Evolutionary conservation across 2,329 filamentous ascomycete genomes (phyloP).

Genomic region (Nectriaceae sp.): DNA sequence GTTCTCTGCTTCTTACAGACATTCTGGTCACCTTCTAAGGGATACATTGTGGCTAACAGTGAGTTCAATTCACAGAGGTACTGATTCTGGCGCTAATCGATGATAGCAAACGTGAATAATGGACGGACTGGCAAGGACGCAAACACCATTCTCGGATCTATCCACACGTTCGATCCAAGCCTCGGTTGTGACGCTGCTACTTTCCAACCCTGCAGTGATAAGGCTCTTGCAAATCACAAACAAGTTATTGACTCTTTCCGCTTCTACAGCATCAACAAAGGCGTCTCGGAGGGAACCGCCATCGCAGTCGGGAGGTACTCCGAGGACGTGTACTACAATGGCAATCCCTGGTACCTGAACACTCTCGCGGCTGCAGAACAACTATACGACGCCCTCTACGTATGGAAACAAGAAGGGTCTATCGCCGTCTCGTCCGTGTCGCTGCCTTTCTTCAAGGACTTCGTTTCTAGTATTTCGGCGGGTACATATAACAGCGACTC

Average conservation of each 20-base stretch:
- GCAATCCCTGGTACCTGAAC: slow-evolving; percentile 80
- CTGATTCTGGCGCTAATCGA: neutral
- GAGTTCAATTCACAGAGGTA: slow-evolving; percentile 16
- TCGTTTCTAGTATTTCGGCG: slow-evolving; percentile 56
- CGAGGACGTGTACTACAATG: slow-evolving; percentile 74
- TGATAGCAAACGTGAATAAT: slow-evolving; percentile 54
- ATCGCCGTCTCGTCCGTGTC: slow-evolving; percentile 67
- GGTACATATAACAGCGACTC: slow-evolving; percentile 62
- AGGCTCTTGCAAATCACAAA: slow-evolving; percentile 75
- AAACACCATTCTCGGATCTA: slow-evolving; percentile 68
- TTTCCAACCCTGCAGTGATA: slow-evolving; percentile 76
- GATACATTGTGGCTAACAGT: slow-evolving; percentile 70
- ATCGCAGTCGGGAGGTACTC: slow-evolving; percentile 67
- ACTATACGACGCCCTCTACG: slow-evolving; percentile 74
- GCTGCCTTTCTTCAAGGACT: slow-evolving; percentile 70
- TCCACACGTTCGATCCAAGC: slow-evolving; percentile 69
- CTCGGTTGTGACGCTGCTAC: slow-evolving; percentile 68
- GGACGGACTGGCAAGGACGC: slow-evolving; percentile 70
- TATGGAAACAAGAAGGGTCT: slow-evolving; percentile 65
- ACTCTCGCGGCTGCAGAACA: slow-evolving; percentile 79
- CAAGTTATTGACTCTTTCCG: slow-evolving; percentile 75
- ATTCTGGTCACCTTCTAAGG: slow-evolving; percentile 67
- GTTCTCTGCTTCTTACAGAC: slow-evolving; percentile 72
- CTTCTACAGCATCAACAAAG: slow-evolving; percentile 70
- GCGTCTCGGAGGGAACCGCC: slow-evolving; percentile 59